A percentile compares a stretch with the other conserved stretches of the same genome.
Conservation (phyloP, 345 rosid species). For the Lumnitzera littorea region DNA sequence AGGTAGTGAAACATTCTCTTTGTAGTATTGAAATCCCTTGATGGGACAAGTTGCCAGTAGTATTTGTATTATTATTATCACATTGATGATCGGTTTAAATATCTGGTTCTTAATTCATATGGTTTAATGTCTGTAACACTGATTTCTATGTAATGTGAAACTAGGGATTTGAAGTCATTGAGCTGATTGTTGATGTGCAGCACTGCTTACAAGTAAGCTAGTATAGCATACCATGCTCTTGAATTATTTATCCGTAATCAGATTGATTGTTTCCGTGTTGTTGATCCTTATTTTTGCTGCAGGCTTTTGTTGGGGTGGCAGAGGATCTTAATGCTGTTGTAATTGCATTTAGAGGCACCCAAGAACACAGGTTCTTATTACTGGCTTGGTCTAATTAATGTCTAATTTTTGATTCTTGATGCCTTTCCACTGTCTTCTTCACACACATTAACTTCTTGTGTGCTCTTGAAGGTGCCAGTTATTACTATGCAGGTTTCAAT, state of each 20-base stretch:
- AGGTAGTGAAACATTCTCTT: slow-evolving; percentile 29
- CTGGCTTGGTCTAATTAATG: too few species aligned
- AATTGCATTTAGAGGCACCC: slow-evolving; percentile 80
- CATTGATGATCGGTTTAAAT: neutral
- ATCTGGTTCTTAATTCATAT: too few species aligned
- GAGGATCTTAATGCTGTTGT: slow-evolving; percentile 52
- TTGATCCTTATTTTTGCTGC: slow-evolving; percentile 5
- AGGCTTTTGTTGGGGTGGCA: slow-evolving; percentile 81
- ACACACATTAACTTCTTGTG: too few species aligned
- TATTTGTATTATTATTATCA: too few species aligned
- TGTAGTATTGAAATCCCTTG: neutral
- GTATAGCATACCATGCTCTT: neutral
- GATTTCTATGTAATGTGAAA: slow-evolving; percentile 5
- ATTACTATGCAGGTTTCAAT: too few species aligned
- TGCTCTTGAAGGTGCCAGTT: too few species aligned
- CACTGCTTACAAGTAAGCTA: slow-evolving; percentile 76
- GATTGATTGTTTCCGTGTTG: slow-evolving; percentile 2
- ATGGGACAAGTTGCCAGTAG: too few species aligned
- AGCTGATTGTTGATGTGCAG: slow-evolving; percentile 71
- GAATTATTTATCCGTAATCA: neutral
- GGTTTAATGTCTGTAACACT: too few species aligned
- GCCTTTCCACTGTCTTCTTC: too few species aligned
- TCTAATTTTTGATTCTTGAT: too few species aligned
- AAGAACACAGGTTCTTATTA: slow-evolving; percentile 46
- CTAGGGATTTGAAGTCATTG: slow-evolving; percentile 83